Evolutionary conservation across 257 asterid genomes (phyloP).

Genomic region (Salvia splendens): DNA sequence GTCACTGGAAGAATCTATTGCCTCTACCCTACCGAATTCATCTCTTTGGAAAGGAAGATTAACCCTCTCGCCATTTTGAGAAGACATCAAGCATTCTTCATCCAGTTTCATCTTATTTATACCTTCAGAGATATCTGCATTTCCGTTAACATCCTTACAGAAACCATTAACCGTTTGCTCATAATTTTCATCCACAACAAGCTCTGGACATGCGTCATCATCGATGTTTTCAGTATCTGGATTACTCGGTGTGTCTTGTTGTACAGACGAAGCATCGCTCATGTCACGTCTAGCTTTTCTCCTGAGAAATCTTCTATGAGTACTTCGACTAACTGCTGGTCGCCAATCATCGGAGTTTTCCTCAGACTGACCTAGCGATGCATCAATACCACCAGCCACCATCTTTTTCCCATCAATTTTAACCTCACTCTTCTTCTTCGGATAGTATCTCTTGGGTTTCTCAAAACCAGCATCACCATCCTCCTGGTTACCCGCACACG

Average conservation of each 20-base stretch:
- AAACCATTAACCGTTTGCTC: conserved; percentile 40
- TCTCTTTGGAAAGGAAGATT: conserved; percentile 23
- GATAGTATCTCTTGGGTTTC: conserved; percentile 51
- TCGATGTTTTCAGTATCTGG: conserved; percentile 44
- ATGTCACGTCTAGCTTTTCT: conserved; percentile 87
- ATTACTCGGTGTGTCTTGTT: conserved; percentile 41
- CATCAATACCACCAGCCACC: conserved; percentile 91
- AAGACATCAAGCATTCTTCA: conserved; percentile 44
- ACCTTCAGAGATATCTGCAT: conserved; percentile 49
- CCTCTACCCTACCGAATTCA: conserved; percentile 33
- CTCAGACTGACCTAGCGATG: conserved; percentile 74
- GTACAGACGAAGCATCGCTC: conserved; percentile 45
- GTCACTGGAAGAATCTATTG: conserved; percentile 31
- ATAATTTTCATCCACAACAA: conserved; percentile 43
- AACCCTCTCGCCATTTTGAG: conserved; percentile 26
- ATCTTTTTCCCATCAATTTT: conserved; percentile 78
- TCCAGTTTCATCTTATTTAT: conserved; percentile 59
- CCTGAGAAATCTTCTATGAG: conserved; percentile 86
- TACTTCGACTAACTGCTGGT: conserved; percentile 93
- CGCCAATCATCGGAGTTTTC: conserved; percentile 72
- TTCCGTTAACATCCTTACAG: conserved; percentile 31
- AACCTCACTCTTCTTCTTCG: conserved; percentile 64
- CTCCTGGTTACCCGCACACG: conserved; percentile 43
- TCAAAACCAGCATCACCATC: conserved; percentile 42
- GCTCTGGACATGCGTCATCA: conserved; percentile 50